Evolutionary conservation across 768 basidiomycete species (phyloP).

Genomic region (Tremella yokohamensis): DNA sequence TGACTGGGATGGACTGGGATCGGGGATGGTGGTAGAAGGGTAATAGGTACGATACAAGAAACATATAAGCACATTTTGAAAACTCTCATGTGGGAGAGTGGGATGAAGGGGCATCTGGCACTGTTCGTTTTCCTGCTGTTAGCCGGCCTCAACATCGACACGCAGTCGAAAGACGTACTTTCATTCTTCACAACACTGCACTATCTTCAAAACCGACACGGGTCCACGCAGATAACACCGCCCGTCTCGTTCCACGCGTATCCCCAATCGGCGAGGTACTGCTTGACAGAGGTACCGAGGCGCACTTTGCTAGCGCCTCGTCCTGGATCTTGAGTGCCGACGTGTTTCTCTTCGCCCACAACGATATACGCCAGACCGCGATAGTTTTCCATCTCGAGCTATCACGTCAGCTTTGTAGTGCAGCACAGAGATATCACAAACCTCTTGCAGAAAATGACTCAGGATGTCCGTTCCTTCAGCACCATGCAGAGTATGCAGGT

Average conservation of each 20-base stretch:
- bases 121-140: no score
- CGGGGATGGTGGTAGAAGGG: no score
- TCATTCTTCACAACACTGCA: no score
- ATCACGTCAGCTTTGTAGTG: not conserved
- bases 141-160: no score
- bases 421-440: constrained; percentile 54
- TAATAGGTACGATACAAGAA: no score
- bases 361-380: constrained; percentile 84
- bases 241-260: constrained; percentile 94
- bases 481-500: constrained; percentile 89
- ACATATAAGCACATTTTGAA: no score
- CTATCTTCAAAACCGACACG: constrained; percentile 12
- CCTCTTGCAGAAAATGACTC: constrained; percentile 80
- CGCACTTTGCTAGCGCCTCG: constrained; percentile 79
- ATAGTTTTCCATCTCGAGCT: constrained; percentile 85
- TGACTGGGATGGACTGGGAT: no score
- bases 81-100: no score
- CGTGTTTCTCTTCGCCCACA: constrained; percentile 95
- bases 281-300: constrained; percentile 78
- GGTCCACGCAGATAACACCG: constrained; percentile 82
- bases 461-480: constrained; percentile 88
- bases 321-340: constrained; percentile 77
- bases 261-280: constrained; percentile 89
- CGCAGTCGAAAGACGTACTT: no score
- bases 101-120: no score